A percentile compares a stretch with the other conserved stretches of the same genome.
These are phyloP conservation scores for Botrytis deweyae DNA, from an alignment of 2,329 filamentous ascomycete genomes.

Conservation along the genomic window DNA sequence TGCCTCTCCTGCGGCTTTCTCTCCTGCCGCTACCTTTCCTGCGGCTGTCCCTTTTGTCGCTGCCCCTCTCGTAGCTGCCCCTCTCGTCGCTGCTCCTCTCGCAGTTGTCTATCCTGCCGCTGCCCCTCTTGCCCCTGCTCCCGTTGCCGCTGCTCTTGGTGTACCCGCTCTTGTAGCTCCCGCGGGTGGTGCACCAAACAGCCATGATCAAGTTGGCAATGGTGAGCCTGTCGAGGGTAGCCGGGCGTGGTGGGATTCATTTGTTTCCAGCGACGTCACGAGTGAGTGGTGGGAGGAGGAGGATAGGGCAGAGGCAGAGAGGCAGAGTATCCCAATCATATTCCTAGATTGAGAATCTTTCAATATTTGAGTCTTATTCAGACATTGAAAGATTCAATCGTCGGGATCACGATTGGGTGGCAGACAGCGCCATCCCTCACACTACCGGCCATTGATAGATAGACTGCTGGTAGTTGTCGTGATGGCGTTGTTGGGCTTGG, in stretches of 20 bases:
- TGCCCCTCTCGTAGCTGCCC: too few species aligned
- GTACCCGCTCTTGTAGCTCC: neutral
- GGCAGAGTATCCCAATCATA: neutral
- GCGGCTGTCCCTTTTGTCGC: neutral
- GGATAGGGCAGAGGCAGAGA: neutral
- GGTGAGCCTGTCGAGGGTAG: neutral
- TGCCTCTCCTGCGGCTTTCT: too few species aligned
- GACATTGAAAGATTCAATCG: neutral
- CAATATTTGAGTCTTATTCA: neutral
- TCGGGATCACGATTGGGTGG: neutral
- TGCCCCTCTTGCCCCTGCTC: neutral
- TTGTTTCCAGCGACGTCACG: rapidly evolving
- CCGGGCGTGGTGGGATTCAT: too few species aligned
- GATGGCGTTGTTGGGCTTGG: neutral
- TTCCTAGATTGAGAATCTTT: neutral
- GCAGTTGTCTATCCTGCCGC: too few species aligned
- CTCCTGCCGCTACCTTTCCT: too few species aligned
- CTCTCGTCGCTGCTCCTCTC: too few species aligned
- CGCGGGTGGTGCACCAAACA: too few species aligned
- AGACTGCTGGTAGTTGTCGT: neutral
- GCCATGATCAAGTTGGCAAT: too few species aligned
- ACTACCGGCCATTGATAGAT: neutral
- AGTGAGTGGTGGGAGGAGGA: neutral
- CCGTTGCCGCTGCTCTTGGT: rapidly evolving
- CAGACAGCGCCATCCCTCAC: neutral